Base-by-base conservation (phyloP, 2,329 filamentous ascomycete species). In the Gnomoniopsis smithogilvyi region DNA sequence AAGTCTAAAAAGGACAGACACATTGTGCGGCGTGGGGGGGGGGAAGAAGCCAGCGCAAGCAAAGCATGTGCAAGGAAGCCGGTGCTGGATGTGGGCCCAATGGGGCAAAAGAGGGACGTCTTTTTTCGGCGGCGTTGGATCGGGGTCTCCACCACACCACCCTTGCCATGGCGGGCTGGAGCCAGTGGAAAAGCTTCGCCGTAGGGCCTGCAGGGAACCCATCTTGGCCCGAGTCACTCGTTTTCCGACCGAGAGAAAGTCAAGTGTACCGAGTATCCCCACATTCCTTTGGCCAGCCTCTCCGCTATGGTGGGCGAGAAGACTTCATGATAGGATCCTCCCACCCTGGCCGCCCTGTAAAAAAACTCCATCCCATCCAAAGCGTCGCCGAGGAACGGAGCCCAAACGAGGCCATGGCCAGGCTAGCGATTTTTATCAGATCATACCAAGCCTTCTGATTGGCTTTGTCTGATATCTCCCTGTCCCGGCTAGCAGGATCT, bases 401-500 rank as follows among this genome's bases (percentile, higher is more conserved):
- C 43, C 3, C 43, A 19, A 46, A 22, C n/a, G 38, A 19, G 26
- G 26, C 26, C 26, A 30, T 30, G 15, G 36, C n/a, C 15, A 30
- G 12, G 48, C 26, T 51, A 21, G 15, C 33, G 33, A 21, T 19
- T 22, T 22, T 52, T 52, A 52, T 52, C 51, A 52, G 51, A 52
- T 52, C 51, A 52, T 52, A 33, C 33, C 38, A 52, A 38, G 46
- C 3, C 17, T n/a, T 3, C 26, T 8, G n/a, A 51, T 24, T 51
- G 14, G 54, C 19, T 22, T 8, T 4, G 26, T 4, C 26, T 30
- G 26, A 4, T 30, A 4, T 30, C 26, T 19, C 11, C 43, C 15
- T 7, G 17, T 30, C 21, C n/a, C 38, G 22, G 19, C 54, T 41
- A 45, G 46, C 30, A 33, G 22, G 51, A 59, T 59, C 56, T 59